Evolutionary conservation across 257 asterid species (phyloP).

Genomic region (Nicotiana undulata): DNA sequence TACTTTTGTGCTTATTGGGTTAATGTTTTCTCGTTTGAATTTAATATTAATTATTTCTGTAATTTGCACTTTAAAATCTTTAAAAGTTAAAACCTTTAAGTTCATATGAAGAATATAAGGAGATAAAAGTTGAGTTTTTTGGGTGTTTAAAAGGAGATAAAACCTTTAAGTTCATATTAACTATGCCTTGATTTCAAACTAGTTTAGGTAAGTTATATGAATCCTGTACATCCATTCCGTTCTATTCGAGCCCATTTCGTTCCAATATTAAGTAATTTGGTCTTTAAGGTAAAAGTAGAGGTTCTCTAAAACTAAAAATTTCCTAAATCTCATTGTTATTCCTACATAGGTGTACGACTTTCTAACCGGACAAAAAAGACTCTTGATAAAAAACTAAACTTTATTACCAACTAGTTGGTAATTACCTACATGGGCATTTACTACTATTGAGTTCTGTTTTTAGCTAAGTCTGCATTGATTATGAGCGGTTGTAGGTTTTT

Average conservation of each 20-base stretch:
- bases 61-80: not conserved
- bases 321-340: not conserved
- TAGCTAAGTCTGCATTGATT: not conserved
- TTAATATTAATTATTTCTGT: not conserved
- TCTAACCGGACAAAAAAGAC: not conserved
- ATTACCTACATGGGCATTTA: not conserved
- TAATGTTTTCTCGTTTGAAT: not conserved
- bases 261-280: not conserved
- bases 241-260: not conserved
- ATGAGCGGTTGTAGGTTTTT: not conserved
- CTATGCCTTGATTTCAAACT: not conserved
- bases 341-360: not conserved
- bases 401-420: not conserved
- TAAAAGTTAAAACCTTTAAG: too few relatives aligned
- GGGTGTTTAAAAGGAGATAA: too few relatives aligned
- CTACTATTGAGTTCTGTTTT: not conserved
- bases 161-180: too few relatives aligned
- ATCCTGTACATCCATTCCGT: not conserved
- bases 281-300: not conserved
- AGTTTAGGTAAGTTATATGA: not conserved
- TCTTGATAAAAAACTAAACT: not conserved
- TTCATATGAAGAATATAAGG: not conserved
- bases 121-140: not conserved
- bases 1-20: not conserved
- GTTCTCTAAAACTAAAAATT: not conserved